Evolutionary conservation across 2,329 filamentous ascomycete species (phyloP), one percentile per base, ranked within the genome.

Genomic region (Neofusicoccum ribis): DNA sequence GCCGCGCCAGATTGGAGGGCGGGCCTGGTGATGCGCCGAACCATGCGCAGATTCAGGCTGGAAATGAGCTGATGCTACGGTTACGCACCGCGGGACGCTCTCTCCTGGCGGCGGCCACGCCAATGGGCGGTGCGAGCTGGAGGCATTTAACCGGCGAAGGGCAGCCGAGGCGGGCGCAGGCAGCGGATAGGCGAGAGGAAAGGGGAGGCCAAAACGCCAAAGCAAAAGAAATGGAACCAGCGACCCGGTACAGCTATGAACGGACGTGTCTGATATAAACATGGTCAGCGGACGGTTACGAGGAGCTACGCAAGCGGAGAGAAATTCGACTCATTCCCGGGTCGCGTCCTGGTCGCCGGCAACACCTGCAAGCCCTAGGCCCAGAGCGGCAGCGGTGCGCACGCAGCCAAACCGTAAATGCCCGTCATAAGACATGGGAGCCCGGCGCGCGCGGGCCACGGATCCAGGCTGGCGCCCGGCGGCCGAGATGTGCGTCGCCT

Each of bases 261-360:
- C 56, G 56, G 56, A 60, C 56, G n/a, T 60, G 56, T 60, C 56
- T 60, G 56, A 60, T 60, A 60, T 60, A 60, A 60, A 60, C 56
- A 60, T 60, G 56, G 56, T 60, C 41, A 47, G 43, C 56, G 56
- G 56, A 7, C 27, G 31, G 56, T 60, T 47, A 60, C 56, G 56
- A 47, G 56, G 43, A 47, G 56, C 56, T 51, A 52, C 61, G 61
- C 61, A 64, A 64, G 61, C 61, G 61, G 61, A 56, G 61, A 64
- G 51, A 54, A 56, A 36, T 64, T 64, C 61, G 61, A 54, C 49
- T 56, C 49, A 54, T 64, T 54, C 61, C 61, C 61, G 61, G 61
- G 49, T 64, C 61, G 51, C 50, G 50, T 64, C 61, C 37, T 64
- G 61, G 61, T 60, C 56, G 23, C 56, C 56, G 56, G 56, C 56